Base-by-base conservation (phyloP, 2,329 filamentous ascomycete species). In the Fusarium luffae region DNA sequence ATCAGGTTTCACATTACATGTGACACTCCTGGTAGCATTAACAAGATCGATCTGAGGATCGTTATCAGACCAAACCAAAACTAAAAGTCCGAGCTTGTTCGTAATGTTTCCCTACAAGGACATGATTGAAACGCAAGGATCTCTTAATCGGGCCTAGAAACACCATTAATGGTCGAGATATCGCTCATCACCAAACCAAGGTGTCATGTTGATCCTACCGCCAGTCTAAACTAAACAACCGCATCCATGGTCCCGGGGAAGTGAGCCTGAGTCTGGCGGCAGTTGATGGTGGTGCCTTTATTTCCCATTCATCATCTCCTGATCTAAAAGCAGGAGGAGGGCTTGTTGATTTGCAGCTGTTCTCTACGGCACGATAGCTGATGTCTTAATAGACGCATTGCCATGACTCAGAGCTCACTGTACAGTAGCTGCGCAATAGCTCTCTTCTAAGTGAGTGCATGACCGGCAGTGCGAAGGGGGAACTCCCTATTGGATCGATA, bases 321-420 rank as follows among this genome's bases (percentile, higher is more conserved):
- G 56, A 74, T 68, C 28, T 61, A 60, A 52, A 51, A 60, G 27
- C 10, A 23, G 10, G 40, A 54, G 67, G 58, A 54, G 51, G 65
- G 69, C 66, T 62, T 71, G 66, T 72, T 71, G 64, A 54, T 54
- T 58, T 27, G 32, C 40, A 58, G 59, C 21, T 23, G 21, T 23
- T 63, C 28, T 34, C 30, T 54, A 59, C 52, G 63, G 63, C 71
- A 68, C 69, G 23, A 42, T 69, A 71, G 65, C 62, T 73, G 70
- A 73, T 63, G 58, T 59, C 60, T 69, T 59, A 55, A 66, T 48
- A 57, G 57, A 61, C 51, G 66, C 70, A 69, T 63, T 55, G 65
- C 46, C 69, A 74, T 72, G 72, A 75, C 70, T 74, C 72, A 68
- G 59, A 64, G 56, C 54, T 56, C 46, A 47, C 57, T 18, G 37